A percentile compares a stretch with the other conserved stretches of the same genome.
Conservation (phyloP, 495 filamentous ascomycete genomes). For the Parathielavia appendiculata region DNA sequence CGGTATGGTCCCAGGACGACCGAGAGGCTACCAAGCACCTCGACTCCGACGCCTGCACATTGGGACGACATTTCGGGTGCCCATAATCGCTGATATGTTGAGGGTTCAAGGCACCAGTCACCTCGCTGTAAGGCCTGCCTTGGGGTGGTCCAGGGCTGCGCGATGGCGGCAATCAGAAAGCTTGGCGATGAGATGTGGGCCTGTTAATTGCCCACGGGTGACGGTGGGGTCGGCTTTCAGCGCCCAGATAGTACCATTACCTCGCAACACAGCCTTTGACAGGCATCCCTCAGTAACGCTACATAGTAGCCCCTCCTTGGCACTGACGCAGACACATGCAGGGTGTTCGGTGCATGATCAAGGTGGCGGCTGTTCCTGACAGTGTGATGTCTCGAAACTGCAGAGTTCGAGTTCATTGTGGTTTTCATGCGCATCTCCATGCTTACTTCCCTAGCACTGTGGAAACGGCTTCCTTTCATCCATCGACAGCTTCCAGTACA, state of each 20-base stretch:
- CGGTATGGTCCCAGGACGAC: neutral
- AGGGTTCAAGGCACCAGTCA: too few relatives aligned
- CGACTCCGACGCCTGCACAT: slow-evolving; percentile 4
- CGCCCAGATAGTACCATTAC: neutral
- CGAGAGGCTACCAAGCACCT: neutral
- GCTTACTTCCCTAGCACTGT: neutral
- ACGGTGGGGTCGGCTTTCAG: neutral
- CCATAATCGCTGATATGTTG: slow-evolving; percentile 4
- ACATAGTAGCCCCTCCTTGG: too few relatives aligned
- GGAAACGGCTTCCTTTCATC: neutral
- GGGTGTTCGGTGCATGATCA: too few relatives aligned
- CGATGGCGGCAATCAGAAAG: neutral
- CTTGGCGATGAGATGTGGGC: neutral
- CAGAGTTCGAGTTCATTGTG: neutral
- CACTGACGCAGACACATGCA: neutral
- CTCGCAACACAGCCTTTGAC: slow-evolving; percentile 6
- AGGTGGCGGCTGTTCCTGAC: neutral
- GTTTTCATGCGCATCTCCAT: neutral
- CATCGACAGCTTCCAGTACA: too few relatives aligned
- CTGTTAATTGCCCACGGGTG: slow-evolving; percentile 2
- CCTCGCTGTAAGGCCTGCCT: neutral
- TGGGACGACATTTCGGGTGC: slow-evolving; percentile 5
- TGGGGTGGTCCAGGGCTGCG: neutral
- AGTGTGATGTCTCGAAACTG: neutral
- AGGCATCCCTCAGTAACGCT: too few relatives aligned